Evolutionary conservation across 345 rosid genomes (phyloP).

Genomic region (Leavenworthia alabamica): DNA sequence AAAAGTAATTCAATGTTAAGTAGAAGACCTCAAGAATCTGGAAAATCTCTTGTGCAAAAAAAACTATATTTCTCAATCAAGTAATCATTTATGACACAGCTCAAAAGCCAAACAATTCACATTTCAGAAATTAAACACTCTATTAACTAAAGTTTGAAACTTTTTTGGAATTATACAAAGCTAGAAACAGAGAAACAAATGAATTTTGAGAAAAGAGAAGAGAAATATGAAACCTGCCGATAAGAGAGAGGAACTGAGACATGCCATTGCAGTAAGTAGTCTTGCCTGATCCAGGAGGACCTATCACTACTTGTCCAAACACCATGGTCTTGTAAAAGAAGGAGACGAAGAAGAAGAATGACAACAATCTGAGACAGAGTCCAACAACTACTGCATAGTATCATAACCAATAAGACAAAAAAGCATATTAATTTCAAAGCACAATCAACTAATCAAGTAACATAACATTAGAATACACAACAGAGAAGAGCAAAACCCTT

Average conservation of each 20-base stretch:
- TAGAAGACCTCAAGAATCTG: background rate
- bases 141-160: background rate
- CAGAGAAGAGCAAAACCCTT: background rate
- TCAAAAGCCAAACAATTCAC: background rate
- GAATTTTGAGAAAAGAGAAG: background rate
- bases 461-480: background rate
- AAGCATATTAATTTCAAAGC: background rate
- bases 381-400: background rate
- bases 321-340: slow-evolving; percentile 35
- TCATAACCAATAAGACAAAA: background rate
- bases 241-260: slow-evolving; percentile 86
- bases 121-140: background rate
- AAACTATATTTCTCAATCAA: background rate
- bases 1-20: background rate
- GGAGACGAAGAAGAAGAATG: background rate
- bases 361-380: background rate
- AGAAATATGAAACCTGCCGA: slow-evolving; percentile 54
- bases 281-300: slow-evolving; percentile 98
- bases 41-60: background rate
- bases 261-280: slow-evolving; percentile 96
- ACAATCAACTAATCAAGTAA: background rate
- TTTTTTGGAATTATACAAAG: background rate
- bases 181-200: background rate
- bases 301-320: slow-evolving; percentile 90
- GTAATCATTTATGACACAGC: background rate